A percentile compares a stretch with the other conserved stretches of the same genome.
Conservation (phyloP, 495 filamentous ascomycete species). For the Eremomyces bilateralis region DNA sequence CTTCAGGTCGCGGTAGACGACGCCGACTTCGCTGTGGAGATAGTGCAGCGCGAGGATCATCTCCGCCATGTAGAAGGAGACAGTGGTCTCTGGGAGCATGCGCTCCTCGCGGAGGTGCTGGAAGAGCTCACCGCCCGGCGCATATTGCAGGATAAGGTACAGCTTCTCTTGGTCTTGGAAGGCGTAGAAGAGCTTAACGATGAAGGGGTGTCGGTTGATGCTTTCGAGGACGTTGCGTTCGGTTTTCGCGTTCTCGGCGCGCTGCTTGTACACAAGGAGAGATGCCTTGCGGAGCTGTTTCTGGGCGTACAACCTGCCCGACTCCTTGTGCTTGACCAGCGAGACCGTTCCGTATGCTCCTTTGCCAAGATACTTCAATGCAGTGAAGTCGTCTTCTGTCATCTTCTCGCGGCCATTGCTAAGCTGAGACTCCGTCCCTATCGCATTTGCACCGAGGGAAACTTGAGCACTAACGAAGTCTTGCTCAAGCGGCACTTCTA, state of each 20-base stretch:
- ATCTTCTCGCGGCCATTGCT: conserved; percentile 43
- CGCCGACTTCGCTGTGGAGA: conserved; percentile 74
- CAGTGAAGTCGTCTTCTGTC: conserved; percentile 74
- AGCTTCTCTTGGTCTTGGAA: conserved; percentile 97
- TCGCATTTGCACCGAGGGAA: conserved; percentile 19
- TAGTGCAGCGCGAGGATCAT: conserved; percentile 87
- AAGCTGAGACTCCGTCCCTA: conserved; percentile 15
- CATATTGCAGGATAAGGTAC: conserved; percentile 94
- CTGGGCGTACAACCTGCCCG: conserved; percentile 82
- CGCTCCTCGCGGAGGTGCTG: conserved; percentile 69
- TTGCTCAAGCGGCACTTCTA: conserved; percentile 68
- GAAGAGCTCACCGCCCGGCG: conserved; percentile 92
- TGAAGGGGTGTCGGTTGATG: conserved; percentile 86
- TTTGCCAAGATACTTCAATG: conserved; percentile 87
- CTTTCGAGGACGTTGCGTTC: conserved; percentile 86
- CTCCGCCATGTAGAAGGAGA: conserved; percentile 95
- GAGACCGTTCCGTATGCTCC: conserved; percentile 87
- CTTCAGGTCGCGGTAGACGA: conserved; percentile 92
- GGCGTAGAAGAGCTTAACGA: conserved; percentile 93
- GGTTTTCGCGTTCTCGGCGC: conserved; percentile 92
- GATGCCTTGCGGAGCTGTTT: conserved; percentile 97
- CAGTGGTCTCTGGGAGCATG: conserved; percentile 74
- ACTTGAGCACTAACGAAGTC: conserved; percentile 56
- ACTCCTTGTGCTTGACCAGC: conserved; percentile 68
- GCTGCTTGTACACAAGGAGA: conserved; percentile 71